Evolutionary conservation across 1,284 basidiomycete genomes (phyloP), one percentile per base, ranked within the genome.

Genomic region (Serendipita sp.): DNA sequence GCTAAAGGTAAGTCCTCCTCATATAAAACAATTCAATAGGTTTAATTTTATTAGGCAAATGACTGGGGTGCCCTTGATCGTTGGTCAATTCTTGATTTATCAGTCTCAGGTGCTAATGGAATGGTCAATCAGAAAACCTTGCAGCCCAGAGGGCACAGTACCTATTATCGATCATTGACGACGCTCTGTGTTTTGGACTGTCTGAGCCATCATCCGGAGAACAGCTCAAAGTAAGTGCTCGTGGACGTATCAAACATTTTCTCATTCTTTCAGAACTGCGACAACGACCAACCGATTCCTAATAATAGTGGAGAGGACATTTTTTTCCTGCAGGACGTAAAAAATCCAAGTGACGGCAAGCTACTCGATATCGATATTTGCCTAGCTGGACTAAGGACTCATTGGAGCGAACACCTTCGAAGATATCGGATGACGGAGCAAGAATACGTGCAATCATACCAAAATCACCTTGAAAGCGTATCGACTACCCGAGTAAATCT

Each of bases 41-140:
- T 2, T 29, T 63, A 60, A 2, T 34, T 13, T 58, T 8, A 26
- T 26, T 26, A 82, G 82, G 77, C 77, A 0, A 83, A 83, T 49
- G 82, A 84, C 64, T 84, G 83, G 82, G 79, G 81, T 10, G 75
- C 82, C 1, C 71, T 84, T 47, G 81, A 81, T 61, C 81, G 82
- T 83, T 67, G 60, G 79, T 71, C 3, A 47, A 53, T 26, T 30
- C 1, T 43, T n/a, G 43, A 13, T 13, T 44, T 13, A 13, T 44
- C 13, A 13, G 13, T 13, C 43, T 13, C 13, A 44, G 13, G 43
- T 44, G 13, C 43, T 13, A 44, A 13, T 13, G 43, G 43, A 13
- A 44, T 44, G 43, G 17, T 22, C 38, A 3, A 2, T 35, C 65
- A 84, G 82, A 84, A 72, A 83, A 77, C 6, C 74, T 84, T 68